Conservation (phyloP, 148 eudicot species). For the Heliosperma pusillum region DNA sequence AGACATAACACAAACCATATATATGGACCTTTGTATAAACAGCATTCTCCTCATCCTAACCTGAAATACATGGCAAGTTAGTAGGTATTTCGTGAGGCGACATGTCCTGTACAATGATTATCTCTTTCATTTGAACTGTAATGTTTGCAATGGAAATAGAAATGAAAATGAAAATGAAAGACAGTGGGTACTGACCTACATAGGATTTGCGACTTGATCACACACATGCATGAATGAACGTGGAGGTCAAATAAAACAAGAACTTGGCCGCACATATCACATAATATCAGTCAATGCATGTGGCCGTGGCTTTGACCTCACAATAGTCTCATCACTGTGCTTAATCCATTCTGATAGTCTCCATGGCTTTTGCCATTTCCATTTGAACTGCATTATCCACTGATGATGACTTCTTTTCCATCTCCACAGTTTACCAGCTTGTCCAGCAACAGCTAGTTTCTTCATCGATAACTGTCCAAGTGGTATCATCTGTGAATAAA, state of each 20-base stretch:
- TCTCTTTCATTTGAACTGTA: not conserved
- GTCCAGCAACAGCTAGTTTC: conserved; percentile 77
- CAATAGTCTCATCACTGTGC: conserved; percentile 92
- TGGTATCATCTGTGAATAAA: conserved; percentile 73
- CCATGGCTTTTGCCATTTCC: conserved; percentile 99
- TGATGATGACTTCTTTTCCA: conserved; percentile 99
- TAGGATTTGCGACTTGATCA: conserved; percentile 25
- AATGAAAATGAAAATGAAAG: conserved; percentile 1
- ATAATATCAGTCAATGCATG: conserved; percentile 63
- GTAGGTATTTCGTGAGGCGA: no score
- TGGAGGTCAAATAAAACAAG: conserved; percentile 35
- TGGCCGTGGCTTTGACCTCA: conserved; percentile 73
- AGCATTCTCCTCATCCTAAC: conserved; percentile 28
- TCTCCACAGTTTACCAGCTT: conserved; percentile 92
- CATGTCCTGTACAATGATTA: no score
- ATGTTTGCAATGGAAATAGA: not conserved
- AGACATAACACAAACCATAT: conserved; percentile 25
- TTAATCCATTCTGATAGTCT: conserved; percentile 91
- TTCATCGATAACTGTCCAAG: conserved; percentile 81
- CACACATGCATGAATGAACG: conserved; percentile 37
- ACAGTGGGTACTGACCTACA: conserved; percentile 41
- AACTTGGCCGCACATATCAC: conserved; percentile 31
- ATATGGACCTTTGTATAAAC: conserved; percentile 19
- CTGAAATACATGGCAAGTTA: conserved; percentile 19
- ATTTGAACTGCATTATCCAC: conserved; percentile 94